Base-by-base conservation (phyloP, 371 early-diverging fungal species). In the Rhizomucor pusillus region DNA sequence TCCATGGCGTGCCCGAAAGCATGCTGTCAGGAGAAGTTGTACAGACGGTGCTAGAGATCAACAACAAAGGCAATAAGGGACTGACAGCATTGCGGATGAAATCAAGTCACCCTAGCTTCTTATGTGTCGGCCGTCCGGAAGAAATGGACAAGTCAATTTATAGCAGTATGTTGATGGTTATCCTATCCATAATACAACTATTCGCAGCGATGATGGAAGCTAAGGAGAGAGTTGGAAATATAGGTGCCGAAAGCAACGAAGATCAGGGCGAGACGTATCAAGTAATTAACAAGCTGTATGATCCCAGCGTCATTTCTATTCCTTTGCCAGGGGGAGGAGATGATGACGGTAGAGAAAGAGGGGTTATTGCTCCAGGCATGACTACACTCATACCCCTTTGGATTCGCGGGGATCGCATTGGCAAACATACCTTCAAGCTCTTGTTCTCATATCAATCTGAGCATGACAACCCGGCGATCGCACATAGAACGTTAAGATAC, bases 331-430 rank as follows among this genome's bases (percentile, higher is more conserved):
- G 57, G 0, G 62, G 56, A 9, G 51, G 57, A 5, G 53, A 37
- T 7, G 56, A 60, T 18, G 50, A 52, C 5, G 50, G 36, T 16
- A 71, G 46, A 44, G 63, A 66, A 2, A 43, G 46, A 1, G 54
- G 56, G n/a, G 75, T 82, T 6, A 77, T 95, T 16, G 81, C 63
- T 1, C 82, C 95, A 0, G 93, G 91, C 0, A 77, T 77, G 45
- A 86, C 89, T 0, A 82, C 89, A 1, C 58, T 73, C 0, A 78
- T 97, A 1, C 94, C 96, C 0, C 59, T 94, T 33, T 95, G 93
- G 93, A 67, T 95, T 14, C 87, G 95, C 13, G 94, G 92, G 3
- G 95, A 94, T 62, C 84, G 87, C 33, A 90, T 94, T 47, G 98
- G 98, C 37, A 86, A 85, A 46, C 93, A 94, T 59, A 73, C 69